phyloP scores from a whole-genome alignment of 805 yeast genomes.

The Nakazawaea pomicola region DNA sequence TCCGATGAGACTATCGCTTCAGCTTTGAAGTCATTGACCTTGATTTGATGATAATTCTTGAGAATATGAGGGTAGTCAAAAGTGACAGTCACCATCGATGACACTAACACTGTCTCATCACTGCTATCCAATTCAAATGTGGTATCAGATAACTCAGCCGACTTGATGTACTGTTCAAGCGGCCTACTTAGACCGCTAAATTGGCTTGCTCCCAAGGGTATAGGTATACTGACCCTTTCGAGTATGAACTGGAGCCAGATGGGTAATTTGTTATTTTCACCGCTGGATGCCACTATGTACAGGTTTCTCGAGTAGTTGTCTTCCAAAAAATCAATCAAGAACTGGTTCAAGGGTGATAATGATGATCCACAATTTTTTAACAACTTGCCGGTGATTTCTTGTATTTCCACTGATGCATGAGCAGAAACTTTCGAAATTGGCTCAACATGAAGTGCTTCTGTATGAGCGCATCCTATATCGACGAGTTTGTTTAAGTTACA shows the following conservation, averaged over 20 bases:
- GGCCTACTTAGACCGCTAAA: background rate
- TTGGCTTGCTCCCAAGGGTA: background rate
- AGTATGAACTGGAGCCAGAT: constrained; percentile 10
- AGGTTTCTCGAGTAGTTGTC: background rate
- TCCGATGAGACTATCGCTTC: background rate
- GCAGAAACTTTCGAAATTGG: constrained; percentile 5
- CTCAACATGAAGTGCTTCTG: constrained; percentile 1
- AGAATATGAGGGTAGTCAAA: background rate
- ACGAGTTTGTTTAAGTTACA: background rate
- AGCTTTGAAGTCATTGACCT: background rate
- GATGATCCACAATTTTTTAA: background rate
- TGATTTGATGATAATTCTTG: background rate
- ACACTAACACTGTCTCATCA: background rate
- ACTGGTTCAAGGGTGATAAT: constrained; percentile 8
- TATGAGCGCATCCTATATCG: background rate
- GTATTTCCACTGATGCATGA: background rate
- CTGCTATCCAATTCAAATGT: background rate
- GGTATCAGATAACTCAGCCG: background rate
- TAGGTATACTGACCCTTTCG: constrained; percentile 8
- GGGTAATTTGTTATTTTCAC: background rate
- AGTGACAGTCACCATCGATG: background rate
- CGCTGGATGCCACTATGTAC: constrained; percentile 1
- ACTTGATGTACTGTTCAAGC: background rate
- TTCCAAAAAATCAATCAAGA: constrained; percentile 1
- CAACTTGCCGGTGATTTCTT: background rate